Conservation (phyloP, 352 stramenopile genomes). For the Pythium plurisporium region DNA sequence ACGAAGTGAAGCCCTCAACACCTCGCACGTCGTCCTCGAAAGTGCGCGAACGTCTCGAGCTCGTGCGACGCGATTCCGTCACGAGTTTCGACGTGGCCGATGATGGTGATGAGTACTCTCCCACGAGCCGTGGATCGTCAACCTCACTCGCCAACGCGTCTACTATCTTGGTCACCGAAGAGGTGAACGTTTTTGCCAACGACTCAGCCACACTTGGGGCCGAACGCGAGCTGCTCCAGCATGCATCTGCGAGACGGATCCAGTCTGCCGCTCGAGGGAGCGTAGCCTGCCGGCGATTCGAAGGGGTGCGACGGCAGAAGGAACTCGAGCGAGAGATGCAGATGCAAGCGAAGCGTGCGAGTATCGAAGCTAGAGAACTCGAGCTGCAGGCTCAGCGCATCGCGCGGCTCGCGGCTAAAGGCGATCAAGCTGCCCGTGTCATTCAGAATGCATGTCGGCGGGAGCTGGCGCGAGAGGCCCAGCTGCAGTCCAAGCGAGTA, state of each 20-base stretch:
- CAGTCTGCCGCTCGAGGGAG: constrained; percentile 10
- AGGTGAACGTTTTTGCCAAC: neutral
- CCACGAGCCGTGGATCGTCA: neutral
- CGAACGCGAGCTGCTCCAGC: constrained; percentile 10
- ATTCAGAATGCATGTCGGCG: neutral
- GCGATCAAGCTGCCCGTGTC: neutral
- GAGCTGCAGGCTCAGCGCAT: constrained; percentile 4
- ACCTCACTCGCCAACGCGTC: neutral
- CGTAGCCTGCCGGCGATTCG: neutral
- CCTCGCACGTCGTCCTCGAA: constrained; percentile 21
- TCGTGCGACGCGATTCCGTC: constrained; percentile 24
- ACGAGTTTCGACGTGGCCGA: constrained; percentile 3
- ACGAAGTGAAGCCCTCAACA: too few relatives aligned
- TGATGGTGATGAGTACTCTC: neutral
- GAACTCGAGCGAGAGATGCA: neutral
- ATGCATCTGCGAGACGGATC: constrained; percentile 13
- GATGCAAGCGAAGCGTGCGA: neutral
- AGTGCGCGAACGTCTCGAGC: constrained; percentile 30
- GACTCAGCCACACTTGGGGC: neutral
- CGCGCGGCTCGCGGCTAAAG: neutral
- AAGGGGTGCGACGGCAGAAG: neutral
- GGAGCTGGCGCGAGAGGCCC: constrained; percentile 4
- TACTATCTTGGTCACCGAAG: neutral
- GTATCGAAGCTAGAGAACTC: constrained; percentile 6
- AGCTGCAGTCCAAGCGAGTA: neutral